Base-by-base conservation (phyloP, 2,329 filamentous ascomycete species). In the Chalaropsis thielavioides region DNA sequence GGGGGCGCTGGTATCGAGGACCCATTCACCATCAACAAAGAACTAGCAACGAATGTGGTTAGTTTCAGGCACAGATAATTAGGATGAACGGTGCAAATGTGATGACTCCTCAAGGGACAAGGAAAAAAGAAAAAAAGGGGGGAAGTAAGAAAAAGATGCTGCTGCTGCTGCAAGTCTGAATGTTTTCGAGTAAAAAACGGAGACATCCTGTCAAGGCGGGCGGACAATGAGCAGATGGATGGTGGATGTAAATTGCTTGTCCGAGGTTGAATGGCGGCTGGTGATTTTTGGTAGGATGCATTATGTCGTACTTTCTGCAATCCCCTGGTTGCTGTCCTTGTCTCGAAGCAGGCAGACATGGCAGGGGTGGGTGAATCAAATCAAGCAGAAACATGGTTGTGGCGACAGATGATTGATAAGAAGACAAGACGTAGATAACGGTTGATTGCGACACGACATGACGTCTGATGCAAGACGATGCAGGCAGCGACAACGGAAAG, bases 11-110 rank as follows among this genome's bases (percentile, higher is more conserved):
- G 86, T 84, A 76, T 96, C 92, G 74, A 86, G 88, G 62, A 85
- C 85, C 94, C 94, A 99, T 70, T 83, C 83, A 70, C 89, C 90
- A 81, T 99, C 90, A 70, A 96, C 92, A 71, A 99, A 89, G 75
- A 96, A 99, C 92, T 96, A 74, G 22, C 22, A 63, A 44, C 35
- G 54, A 64, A 38, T 38, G n/a, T 62, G 13, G 51, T 56, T 43
- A 68, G 54, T 15, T 58, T 46, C 22, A 49, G 41, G 49, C 31
- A 27, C 19, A 24, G 7, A 22, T 10, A n/a, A 65, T 13, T 41
- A 19, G n/a, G 13, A 49, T 49, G 31, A 19, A 40, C 35, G 17
- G 24, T 61, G 46, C n/a, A 49, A 49, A 49, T 49, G 46, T 19
- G 46, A 24, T 27, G 51, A 31, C 51, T 27, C 51, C 11, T 17